Conservation (phyloP, 768 basidiomycete genomes). For the Amanita subjunquillea region DNA sequence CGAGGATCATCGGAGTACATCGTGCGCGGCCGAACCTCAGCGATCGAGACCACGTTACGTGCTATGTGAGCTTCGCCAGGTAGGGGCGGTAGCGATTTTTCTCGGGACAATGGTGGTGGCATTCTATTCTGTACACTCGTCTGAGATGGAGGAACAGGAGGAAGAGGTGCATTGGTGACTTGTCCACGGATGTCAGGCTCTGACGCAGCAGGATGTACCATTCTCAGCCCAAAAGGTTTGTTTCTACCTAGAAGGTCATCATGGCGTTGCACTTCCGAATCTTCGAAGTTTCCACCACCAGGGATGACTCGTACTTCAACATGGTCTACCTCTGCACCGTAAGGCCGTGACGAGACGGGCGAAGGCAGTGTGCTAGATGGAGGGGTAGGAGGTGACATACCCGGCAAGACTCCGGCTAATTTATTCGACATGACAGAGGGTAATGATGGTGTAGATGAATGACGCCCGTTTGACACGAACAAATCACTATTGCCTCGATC, state of each 20-base stretch:
- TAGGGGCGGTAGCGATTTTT: slow-evolving; percentile 74
- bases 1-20: slow-evolving; percentile 52
- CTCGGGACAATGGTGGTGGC: slow-evolving; percentile 29
- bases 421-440: slow-evolving; percentile 50
- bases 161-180: slow-evolving; percentile 13
- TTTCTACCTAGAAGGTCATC: slow-evolving; percentile 24
- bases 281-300: slow-evolving; percentile 30
- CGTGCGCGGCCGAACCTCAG: slow-evolving; percentile 43
- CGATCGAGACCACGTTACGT: slow-evolving; percentile 22
- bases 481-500: slow-evolving; percentile 43
- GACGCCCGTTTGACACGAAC: slow-evolving; percentile 31
- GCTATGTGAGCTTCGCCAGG: slow-evolving; percentile 37
- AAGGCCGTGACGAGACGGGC: slow-evolving; percentile 61
- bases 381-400: slow-evolving; percentile 67
- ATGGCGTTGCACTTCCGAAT: slow-evolving; percentile 24
- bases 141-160: slow-evolving; percentile 12
- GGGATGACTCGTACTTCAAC: slow-evolving; percentile 28
- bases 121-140: slow-evolving; percentile 11
- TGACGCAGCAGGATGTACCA: slow-evolving; percentile 44
- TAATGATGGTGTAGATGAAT: slow-evolving; percentile 62
- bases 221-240: slow-evolving; percentile 19
- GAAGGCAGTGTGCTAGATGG: slow-evolving; percentile 70
- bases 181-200: slow-evolving; percentile 52
- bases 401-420: slow-evolving; percentile 40
- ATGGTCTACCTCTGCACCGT: slow-evolving; percentile 45